Evolutionary conservation across 2,329 filamentous ascomycete species (phyloP), one percentile per base, ranked within the genome.

Genomic region (Aureobasidium lini): DNA sequence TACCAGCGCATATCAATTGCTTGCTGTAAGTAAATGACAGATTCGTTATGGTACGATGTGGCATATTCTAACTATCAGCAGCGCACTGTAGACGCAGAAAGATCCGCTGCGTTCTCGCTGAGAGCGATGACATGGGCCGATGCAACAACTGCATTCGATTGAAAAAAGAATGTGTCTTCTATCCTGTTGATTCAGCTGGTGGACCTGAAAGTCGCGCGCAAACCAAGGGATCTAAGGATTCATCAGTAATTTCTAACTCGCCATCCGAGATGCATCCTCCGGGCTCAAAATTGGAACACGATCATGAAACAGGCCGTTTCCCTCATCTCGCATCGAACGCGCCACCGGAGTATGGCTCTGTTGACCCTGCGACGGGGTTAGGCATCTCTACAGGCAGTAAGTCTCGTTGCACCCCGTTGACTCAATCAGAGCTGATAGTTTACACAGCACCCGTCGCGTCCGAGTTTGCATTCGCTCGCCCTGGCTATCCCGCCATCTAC

Each of bases 1-100:
- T 97, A 97, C 71, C 93, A 96, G 76, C 85, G 93, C 69, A 96
- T 91, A 37, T 95, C 92, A 46, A 90, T 96, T 67, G 94, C 93
- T 66, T 97, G 93, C 78, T 88, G 93, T 97, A 82, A 84, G 92
- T 85, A 43, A 62, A 59, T 36, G 5, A 31, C 15, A 10, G 2
- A 28, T 28, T 8, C 15, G 8, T 16, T 9, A 37, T 7, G 28
- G 3, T 52, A 11, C 15, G 8, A 37, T 37, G 32, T 16, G 44
- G 8, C 28, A 23, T 4, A n/a, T 39, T 59, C 65, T 67, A 61
- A 67, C 61, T 36, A 42, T 39, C 56, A 37, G 16, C 69, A 96
- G 93, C 88, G 59, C 90, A 96, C 71, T 97, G 93, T 72, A 89
- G 93, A 68, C 83, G 89, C 70, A 87, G 93, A 66, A 97, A 97